Evolutionary conservation across 352 stramenopile species (phyloP), one percentile per base, ranked within the genome.

Genomic region (Pilasporangium apinafurcum): DNA sequence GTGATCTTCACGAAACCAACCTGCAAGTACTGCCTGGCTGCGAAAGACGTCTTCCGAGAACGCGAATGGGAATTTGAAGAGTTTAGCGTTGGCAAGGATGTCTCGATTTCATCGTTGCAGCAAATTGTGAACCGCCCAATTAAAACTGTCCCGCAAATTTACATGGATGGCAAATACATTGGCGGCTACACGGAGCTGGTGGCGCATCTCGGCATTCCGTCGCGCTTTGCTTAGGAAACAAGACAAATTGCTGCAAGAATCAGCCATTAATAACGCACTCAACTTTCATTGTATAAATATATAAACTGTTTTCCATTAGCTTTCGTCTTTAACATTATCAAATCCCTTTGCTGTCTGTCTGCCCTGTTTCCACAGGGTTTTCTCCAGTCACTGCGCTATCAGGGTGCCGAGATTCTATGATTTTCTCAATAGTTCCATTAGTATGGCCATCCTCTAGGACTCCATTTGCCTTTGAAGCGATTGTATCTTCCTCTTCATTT

Each of bases 111-210:
- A 21, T 66, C 61, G 26, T 50, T 88, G 21, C 68, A 77, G 37
- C 62, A 67, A 32, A 85, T 88, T 31, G 60, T 85, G 6, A 73
- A 59, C 42, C 30, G 66, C 34, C 37, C 70, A 8, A 60, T 90
- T n/a, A 72, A 70, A 50, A 87, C 74, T 13, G 80, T 90, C 30
- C 80, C 80, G 37, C 80, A 92, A 52, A 87, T 90, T 44, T 92
- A 79, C 51, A 50, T 90, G 25, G 62, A 87, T 32, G 74, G 68
- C 51, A 62, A 80, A 37, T 92, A 90, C 61, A 66, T 92, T 32
- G 80, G 80, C 22, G 80, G 80, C 29, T 92, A 87, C 62, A 78
- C 64, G 30, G 73, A 89, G 39, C 80, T 92, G 14, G 62, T 65
- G n/a, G 44, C 56, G 45, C 62, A 86, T 53, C 56, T 91, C 16